Percentiles rank a stretch among this genome's conserved stretches.
Conservation (phyloP, 371 early-diverging fungal genomes). For the Aphelidium insulamus region DNA sequence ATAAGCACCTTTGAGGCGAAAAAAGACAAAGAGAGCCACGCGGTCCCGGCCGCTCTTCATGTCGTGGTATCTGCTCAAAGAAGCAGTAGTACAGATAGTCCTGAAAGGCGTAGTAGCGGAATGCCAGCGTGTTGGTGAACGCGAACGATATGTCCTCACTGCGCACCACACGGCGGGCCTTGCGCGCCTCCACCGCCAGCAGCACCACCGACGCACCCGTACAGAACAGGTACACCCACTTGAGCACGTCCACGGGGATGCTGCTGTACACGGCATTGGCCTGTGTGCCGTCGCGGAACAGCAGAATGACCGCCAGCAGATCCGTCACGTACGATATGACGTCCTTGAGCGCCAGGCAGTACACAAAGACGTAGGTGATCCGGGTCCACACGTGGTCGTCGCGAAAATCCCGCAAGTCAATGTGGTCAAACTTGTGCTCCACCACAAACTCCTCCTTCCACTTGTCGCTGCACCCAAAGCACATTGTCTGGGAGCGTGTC, state of each 20-base stretch:
- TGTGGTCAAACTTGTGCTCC: too few species aligned
- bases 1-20: constrained; percentile 42
- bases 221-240: constrained; percentile 40
- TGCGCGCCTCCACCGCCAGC: constrained; percentile 39
- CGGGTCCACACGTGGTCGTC: too few species aligned
- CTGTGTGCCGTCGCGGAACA: too few species aligned
- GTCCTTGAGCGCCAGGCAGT: too few species aligned
- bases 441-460: too few species aligned
- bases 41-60: constrained; percentile 35
- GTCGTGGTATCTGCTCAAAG: constrained; percentile 40
- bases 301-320: too few species aligned
- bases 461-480: too few species aligned
- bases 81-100: constrained; percentile 57
- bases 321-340: too few species aligned
- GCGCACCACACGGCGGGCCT: constrained; percentile 33
- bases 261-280: too few species aligned
- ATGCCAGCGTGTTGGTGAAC: constrained; percentile 47
- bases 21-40: constrained; percentile 68
- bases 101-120: constrained; percentile 28
- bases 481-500: too few species aligned
- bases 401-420: too few species aligned
- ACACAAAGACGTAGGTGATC: too few species aligned
- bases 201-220: constrained; percentile 41
- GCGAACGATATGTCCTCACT: constrained; percentile 52
- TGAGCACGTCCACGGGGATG: constrained; percentile 1